Evolutionary conservation across 139 green algal species (phyloP).

Genomic region (Coelastrella sp.): DNA sequence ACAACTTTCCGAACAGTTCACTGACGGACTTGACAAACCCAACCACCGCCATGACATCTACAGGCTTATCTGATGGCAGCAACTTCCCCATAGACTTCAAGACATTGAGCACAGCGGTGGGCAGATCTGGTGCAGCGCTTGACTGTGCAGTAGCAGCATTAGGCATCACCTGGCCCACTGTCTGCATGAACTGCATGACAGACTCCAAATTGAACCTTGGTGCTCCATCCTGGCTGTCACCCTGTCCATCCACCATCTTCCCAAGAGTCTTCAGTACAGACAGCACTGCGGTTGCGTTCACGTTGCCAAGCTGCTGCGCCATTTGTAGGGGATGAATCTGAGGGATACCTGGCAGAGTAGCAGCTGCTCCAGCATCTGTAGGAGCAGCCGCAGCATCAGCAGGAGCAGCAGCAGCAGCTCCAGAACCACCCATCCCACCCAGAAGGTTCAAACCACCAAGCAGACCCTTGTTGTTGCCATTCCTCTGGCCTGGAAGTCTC

Average conservation of each 20-base stretch:
- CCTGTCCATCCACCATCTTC: background rate
- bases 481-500: background rate
- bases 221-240: background rate
- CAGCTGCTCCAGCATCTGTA: background rate
- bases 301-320: background rate
- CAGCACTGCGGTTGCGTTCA: background rate
- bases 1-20: background rate
- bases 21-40: background rate
- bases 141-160: background rate
- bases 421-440: background rate
- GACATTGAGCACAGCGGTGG: background rate
- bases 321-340: background rate
- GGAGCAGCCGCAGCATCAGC: too few species aligned
- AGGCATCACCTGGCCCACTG: background rate
- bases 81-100: slow-evolving; percentile 1
- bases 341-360: background rate
- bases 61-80: background rate
- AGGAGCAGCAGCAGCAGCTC: background rate
- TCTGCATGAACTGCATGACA: slow-evolving; percentile 5
- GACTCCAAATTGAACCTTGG: background rate
- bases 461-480: background rate
- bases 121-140: background rate
- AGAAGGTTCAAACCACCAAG: background rate
- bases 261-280: background rate
- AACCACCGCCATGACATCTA: background rate